phyloP scores from a whole-genome alignment of 2,329 filamentous ascomycete genomes.

The Mariannaea elegans region DNA sequence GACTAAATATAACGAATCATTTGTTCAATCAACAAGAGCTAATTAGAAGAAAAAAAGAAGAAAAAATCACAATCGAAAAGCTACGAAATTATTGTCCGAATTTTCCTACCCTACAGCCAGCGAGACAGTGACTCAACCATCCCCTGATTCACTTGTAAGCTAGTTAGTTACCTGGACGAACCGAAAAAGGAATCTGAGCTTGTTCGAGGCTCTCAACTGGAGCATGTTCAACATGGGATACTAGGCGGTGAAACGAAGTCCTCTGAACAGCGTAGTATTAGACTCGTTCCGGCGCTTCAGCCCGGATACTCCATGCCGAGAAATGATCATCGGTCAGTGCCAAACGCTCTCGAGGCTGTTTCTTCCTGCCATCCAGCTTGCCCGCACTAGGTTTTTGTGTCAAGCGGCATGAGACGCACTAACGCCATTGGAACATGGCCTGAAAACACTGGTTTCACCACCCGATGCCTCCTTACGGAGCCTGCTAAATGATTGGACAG shows the following conservation, averaged over 20 bases:
- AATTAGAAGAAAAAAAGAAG: no score
- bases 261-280: background rate
- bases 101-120: no score
- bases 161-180: no score
- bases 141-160: no score
- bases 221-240: no score
- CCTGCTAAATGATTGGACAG: slow-evolving; percentile 5
- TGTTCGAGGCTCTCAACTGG: no score
- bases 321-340: background rate
- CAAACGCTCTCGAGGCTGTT: background rate
- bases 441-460: slow-evolving; percentile 7
- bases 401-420: slow-evolving; percentile 5
- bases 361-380: background rate
- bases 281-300: background rate
- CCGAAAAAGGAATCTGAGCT: no score
- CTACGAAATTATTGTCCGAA: no score
- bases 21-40: no score
- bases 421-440: background rate
- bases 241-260: background rate
- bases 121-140: no score
- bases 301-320: background rate
- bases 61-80: no score
- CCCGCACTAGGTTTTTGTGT: background rate
- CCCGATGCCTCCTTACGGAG: background rate
- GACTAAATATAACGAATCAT: no score